These are phyloP conservation scores for Spirogloea muscicola DNA, from an alignment of 139 green algal species.

Conservation along the genomic window DNA sequence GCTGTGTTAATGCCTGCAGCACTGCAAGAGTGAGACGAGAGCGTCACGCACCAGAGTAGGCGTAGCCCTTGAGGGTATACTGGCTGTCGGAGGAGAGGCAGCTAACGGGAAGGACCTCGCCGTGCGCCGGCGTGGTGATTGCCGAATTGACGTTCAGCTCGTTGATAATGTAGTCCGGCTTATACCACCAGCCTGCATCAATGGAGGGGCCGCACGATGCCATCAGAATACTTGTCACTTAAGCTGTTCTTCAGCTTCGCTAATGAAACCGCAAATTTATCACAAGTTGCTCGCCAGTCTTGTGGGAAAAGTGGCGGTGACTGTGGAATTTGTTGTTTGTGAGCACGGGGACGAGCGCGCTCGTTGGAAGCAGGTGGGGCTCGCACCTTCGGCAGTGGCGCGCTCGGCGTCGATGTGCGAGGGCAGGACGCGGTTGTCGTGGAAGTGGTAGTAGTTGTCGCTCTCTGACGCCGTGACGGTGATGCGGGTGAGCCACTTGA, in stretches of 20 bases:
- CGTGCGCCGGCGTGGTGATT: conserved; percentile 77
- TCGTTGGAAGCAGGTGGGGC: too few species aligned
- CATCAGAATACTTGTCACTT: conserved; percentile 52
- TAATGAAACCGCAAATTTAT: too few species aligned
- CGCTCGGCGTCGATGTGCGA: conserved; percentile 81
- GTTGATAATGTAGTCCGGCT: conserved; percentile 97
- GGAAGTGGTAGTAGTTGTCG: conserved; percentile 95
- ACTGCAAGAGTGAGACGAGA: too few species aligned
- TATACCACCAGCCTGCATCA: conserved; percentile 86
- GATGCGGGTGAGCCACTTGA: conserved; percentile 88
- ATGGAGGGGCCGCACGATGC: neutral
- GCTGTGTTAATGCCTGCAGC: too few species aligned
- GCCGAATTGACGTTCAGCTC: conserved; percentile 94
- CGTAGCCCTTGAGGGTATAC: conserved; percentile 46
- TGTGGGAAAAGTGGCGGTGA: too few species aligned
- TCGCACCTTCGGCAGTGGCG: conserved; percentile 68
- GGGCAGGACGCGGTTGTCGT: conserved; percentile 96
- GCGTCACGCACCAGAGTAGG: conserved; percentile 39
- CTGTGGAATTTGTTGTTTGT: too few species aligned
- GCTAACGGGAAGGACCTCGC: conserved; percentile 70
- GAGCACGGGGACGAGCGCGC: too few species aligned
- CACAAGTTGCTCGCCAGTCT: too few species aligned
- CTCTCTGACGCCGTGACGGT: conserved; percentile 68
- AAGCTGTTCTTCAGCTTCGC: conserved; percentile 4
- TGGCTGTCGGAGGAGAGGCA: neutral